Evolutionary conservation across 129 eudicot genomes (phyloP), one percentile per base, ranked within the genome.

Genomic region (Cynara cardunculus): DNA sequence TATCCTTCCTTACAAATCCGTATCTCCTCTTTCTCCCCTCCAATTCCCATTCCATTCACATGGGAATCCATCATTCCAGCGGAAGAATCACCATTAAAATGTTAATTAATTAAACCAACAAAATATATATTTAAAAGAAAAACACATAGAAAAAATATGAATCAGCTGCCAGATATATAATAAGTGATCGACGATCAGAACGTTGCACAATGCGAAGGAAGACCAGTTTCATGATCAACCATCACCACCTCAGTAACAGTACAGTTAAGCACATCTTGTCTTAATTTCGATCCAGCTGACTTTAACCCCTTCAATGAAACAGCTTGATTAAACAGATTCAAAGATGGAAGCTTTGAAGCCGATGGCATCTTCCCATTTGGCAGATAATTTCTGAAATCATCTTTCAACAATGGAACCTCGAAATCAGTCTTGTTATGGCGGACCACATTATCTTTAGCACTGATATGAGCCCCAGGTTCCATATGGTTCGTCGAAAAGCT

Each of bases 401-500:
- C 91, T 64, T 82, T 84, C 82, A 95, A 61, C 87, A 95, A 87
- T 4, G 99, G 99, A 64, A 95, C 99, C 90, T 95, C 97, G 25
- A 95, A 95, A 83, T 95, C 99, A 2, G 84, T 59, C 91, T 89
- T 95, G 82, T 95, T 90, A 62, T 95, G 97, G 76, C 68, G 81
- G 4, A 95, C 93, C 7, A 92, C 91, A 14, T 95, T 95, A 72
- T 95, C 97, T 83, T 91, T 92, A 0, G 99, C 94, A 32, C 92
- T 84, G 3, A 96, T 92, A 81, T 96, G 99, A 27, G 98, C 98
- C 16, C 99, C 97, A 0, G 99, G 95, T 77, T 96, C 99, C 97
- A 96, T 96, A 34, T 96, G 99, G 78, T 96, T 96, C 1, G 99
- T 96, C 14, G 98, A 96, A 59, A 96, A 96, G 85, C 99, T 96